These are phyloP conservation scores for Leptographium galeiforme DNA, from an alignment of 2,329 filamentous ascomycete species.

Conservation along the genomic window DNA sequence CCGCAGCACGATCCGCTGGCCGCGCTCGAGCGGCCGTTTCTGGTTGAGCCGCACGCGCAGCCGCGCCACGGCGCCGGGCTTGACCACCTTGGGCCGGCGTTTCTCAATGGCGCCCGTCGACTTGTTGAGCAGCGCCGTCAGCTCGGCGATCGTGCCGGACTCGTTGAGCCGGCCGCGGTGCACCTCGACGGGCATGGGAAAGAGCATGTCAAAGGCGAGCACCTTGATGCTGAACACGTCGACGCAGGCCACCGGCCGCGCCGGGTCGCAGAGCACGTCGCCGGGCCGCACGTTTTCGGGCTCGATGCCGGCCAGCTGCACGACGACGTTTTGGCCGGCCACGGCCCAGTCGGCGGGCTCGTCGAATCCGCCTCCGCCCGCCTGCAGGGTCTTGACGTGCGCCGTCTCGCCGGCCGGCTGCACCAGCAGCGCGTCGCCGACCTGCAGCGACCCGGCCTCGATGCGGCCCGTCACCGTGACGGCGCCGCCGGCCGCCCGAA, in stretches of 20 bases:
- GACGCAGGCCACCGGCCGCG: conserved; percentile 54
- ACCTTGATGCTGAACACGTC: conserved; percentile 71
- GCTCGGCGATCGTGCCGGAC: conserved; percentile 56
- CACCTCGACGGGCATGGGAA: conserved; percentile 80
- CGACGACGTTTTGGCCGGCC: conserved; percentile 72
- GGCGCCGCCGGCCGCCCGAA: conserved; percentile 66
- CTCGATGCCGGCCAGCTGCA: conserved; percentile 81
- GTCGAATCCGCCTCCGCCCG: conserved; percentile 11
- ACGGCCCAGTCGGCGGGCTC: conserved; percentile 32
- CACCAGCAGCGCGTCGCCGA: conserved; percentile 65
- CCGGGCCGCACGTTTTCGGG: conserved; percentile 68
- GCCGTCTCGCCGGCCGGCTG: conserved; percentile 75
- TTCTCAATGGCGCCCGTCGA: conserved; percentile 59
- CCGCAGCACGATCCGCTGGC: conserved; percentile 68
- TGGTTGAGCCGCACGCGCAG: conserved; percentile 61
- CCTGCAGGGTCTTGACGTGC: conserved; percentile 66
- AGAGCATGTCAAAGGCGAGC: conserved; percentile 76
- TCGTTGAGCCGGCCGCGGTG: conserved; percentile 75
- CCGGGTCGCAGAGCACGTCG: conserved; percentile 68
- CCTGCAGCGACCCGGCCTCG: conserved; percentile 70
- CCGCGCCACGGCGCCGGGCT: conserved; percentile 64
- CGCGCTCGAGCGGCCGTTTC: conserved; percentile 67
- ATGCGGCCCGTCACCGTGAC: conserved; percentile 78
- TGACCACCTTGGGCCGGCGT: conserved; percentile 74
- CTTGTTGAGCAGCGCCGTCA: conserved; percentile 69